These are phyloP conservation scores for Fusarium mexicanum DNA, from an alignment of 2,329 filamentous ascomycete species.

Conservation along the genomic window DNA sequence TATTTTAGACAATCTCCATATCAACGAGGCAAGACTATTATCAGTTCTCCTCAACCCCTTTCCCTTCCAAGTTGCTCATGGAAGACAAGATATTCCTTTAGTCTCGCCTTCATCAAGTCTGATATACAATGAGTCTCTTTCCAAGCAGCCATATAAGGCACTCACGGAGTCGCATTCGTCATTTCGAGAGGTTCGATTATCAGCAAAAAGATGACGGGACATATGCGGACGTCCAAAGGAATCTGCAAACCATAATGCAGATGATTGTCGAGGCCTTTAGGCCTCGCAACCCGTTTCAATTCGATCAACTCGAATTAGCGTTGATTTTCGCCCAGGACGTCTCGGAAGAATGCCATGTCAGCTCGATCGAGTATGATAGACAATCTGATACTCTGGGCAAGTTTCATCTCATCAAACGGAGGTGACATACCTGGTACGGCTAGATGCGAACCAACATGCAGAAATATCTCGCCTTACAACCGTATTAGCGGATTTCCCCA, in stretches of 20 bases:
- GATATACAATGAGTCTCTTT: neutral
- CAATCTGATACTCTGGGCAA: neutral
- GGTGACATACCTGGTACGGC: neutral
- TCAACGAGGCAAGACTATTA: neutral
- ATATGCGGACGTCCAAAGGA: neutral
- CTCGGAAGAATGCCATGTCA: neutral
- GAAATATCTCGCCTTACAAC: neutral
- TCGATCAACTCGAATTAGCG: rapidly evolving
- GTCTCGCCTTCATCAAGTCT: neutral
- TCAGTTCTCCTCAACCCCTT: neutral
- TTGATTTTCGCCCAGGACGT: neutral
- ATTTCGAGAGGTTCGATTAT: neutral
- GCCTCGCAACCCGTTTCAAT: rapidly evolving
- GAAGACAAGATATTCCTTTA: neutral
- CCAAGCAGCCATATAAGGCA: neutral
- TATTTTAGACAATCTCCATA: neutral
- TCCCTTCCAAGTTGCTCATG: too few species aligned
- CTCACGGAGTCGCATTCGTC: neutral
- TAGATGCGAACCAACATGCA: neutral
- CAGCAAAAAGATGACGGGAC: neutral
- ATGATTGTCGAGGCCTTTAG: neutral
- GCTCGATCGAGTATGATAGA: neutral
- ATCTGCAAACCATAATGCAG: rapidly evolving
- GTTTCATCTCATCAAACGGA: neutral
- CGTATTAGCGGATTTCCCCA: neutral